A percentile compares a stretch with the other conserved stretches of the same genome.
Evolutionary conservation across 2,329 filamentous ascomycete species (phyloP).

Genomic region (Pyrenophora teres): DNA sequence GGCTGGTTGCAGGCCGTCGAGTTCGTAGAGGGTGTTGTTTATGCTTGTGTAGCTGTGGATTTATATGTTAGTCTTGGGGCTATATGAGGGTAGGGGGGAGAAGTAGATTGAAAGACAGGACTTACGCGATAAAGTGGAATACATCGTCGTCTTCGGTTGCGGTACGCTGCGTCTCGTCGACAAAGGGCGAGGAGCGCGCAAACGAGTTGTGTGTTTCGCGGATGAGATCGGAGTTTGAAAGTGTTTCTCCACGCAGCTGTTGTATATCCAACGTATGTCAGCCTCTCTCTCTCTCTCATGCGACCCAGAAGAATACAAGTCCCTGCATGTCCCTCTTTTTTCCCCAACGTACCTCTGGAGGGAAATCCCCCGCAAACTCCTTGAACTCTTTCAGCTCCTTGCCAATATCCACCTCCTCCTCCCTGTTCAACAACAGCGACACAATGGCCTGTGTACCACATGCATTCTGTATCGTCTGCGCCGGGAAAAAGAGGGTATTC

Average conservation of each 20-base stretch:
- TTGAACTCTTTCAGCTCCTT: slow-evolving; percentile 74
- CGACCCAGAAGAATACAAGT: not conserved
- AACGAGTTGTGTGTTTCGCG: slow-evolving; percentile 84
- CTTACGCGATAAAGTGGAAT: slow-evolving; percentile 88
- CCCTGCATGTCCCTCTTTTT: not conserved
- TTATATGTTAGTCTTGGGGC: slow-evolving; percentile 6
- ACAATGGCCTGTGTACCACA: slow-evolving; percentile 96
- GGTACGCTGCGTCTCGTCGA: slow-evolving; percentile 81
- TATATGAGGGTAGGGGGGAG: not conserved
- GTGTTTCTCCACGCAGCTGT: slow-evolving; percentile 70
- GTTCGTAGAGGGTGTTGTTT: slow-evolving; percentile 82
- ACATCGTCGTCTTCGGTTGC: slow-evolving; percentile 81
- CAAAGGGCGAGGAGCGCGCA: slow-evolving; percentile 84
- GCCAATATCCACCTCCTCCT: slow-evolving; percentile 72
- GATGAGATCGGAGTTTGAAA: slow-evolving; percentile 67
- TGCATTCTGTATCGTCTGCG: slow-evolving; percentile 97
- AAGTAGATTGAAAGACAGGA: not conserved
- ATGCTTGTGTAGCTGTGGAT: slow-evolving; percentile 71
- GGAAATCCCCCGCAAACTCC: slow-evolving; percentile 84
- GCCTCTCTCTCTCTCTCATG: not conserved
- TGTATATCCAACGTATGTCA: slow-evolving; percentile 1
- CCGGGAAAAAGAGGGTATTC: slow-evolving; percentile 86
- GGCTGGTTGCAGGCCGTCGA: slow-evolving; percentile 90
- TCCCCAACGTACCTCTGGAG: slow-evolving; percentile 55
- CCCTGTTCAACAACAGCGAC: slow-evolving; percentile 87